A percentile compares a stretch with the other conserved stretches of the same genome.
These are phyloP conservation scores for Penstemon eatonii DNA, from an alignment of 257 asterid species.

Conservation along the genomic window DNA sequence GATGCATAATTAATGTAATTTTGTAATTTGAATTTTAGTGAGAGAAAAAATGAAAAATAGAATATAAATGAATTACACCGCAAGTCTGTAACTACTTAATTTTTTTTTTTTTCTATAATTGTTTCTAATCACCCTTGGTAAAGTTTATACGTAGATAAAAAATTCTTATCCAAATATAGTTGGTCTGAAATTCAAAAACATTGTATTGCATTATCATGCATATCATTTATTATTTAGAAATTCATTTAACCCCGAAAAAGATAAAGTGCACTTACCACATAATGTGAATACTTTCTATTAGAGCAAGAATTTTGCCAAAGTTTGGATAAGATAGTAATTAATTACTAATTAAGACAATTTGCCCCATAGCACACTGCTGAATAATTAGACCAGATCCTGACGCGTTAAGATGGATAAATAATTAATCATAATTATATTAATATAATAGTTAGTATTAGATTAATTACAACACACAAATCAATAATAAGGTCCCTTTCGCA, in stretches of 20 bases:
- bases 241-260: neutral
- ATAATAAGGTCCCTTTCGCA: constrained; percentile 61
- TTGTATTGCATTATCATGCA: too few species aligned
- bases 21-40: too few species aligned
- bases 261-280: neutral
- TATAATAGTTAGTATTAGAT: constrained; percentile 15
- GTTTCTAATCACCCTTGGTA: too few species aligned
- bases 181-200: too few species aligned
- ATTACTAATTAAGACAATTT: constrained; percentile 25
- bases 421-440: too few species aligned
- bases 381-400: constrained; percentile 26
- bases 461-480: constrained; percentile 37
- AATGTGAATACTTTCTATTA: neutral
- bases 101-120: too few species aligned
- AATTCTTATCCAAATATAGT: too few species aligned
- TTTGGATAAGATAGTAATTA: constrained; percentile 17
- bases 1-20: too few species aligned
- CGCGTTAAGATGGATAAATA: constrained; percentile 22
- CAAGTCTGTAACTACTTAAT: too few species aligned
- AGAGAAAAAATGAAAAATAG: too few species aligned
- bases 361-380: constrained; percentile 24
- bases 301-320: neutral
- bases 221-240: neutral
- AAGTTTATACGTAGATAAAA: too few species aligned
- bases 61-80: too few species aligned